Conservation (phyloP, 2,329 filamentous ascomycete species). For the Sclerotinia borealis region DNA sequence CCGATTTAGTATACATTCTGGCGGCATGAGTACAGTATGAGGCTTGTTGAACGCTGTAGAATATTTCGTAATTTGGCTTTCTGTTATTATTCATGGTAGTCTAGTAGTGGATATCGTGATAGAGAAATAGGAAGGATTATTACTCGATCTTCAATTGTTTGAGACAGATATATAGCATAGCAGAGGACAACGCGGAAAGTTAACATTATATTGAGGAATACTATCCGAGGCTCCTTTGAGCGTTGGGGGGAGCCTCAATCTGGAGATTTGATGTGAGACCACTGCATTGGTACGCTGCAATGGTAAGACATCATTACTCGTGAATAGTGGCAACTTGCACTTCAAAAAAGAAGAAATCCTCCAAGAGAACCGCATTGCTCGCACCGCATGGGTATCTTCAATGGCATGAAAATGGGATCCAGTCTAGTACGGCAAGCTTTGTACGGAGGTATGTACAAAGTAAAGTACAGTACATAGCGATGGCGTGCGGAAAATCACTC, state of each 20-base stretch:
- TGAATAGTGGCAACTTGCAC: background rate
- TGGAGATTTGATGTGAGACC: background rate
- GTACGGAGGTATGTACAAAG: background rate
- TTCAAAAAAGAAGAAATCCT: background rate
- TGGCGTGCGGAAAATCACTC: background rate
- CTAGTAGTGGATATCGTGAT: background rate
- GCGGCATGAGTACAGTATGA: too few relatives aligned
- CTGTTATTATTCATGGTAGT: background rate
- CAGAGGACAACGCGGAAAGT: background rate
- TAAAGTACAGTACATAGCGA: background rate
- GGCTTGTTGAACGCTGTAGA: background rate
- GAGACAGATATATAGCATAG: background rate
- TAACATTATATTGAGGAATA: background rate
- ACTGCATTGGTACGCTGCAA: background rate
- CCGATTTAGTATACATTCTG: too few relatives aligned
- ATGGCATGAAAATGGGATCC: background rate
- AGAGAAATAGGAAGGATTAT: background rate
- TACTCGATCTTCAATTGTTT: background rate
- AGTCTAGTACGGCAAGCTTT: background rate
- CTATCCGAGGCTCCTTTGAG: background rate
- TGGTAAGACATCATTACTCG: background rate
- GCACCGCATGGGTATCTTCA: background rate
- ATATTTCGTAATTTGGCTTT: background rate
- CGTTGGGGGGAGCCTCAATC: constrained; percentile 1
- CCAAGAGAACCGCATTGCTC: background rate